Evolutionary conservation across 345 rosid genomes (phyloP).

Genomic region (Aquilaria sinensis): DNA sequence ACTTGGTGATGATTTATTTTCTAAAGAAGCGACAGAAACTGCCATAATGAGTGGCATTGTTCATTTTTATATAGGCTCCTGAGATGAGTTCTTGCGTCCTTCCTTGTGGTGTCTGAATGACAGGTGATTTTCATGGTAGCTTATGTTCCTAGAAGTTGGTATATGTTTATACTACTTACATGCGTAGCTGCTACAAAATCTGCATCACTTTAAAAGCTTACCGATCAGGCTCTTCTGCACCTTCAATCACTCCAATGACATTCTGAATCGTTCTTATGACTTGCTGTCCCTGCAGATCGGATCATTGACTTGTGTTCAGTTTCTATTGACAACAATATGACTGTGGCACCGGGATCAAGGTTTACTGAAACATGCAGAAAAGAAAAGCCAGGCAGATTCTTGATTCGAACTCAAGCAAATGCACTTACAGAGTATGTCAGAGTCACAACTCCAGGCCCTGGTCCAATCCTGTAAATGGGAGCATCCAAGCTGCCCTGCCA

Average conservation of each 20-base stretch:
- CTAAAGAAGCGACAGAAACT: neutral
- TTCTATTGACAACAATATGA: no score
- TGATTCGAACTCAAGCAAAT: neutral
- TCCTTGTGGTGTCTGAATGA: neutral
- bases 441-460: constrained; percentile 67
- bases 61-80: neutral
- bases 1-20: no score
- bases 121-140: neutral
- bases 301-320: neutral
- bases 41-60: constrained; percentile 2
- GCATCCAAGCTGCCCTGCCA: constrained; percentile 65
- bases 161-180: neutral
- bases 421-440: constrained; percentile 54
- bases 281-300: constrained; percentile 48
- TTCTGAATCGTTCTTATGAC: constrained; percentile 61
- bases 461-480: constrained; percentile 57
- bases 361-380: no score
- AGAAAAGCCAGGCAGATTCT: neutral
- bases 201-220: constrained; percentile 13
- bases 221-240: constrained; percentile 84
- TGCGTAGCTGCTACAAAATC: neutral
- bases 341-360: no score
- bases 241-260: constrained; percentile 73
- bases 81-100: neutral
- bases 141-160: neutral